Percentiles rank a stretch among this genome's conserved stretches.
Conservation (phyloP, 2,329 filamentous ascomycete genomes). For the Acrocalymma vagum region DNA sequence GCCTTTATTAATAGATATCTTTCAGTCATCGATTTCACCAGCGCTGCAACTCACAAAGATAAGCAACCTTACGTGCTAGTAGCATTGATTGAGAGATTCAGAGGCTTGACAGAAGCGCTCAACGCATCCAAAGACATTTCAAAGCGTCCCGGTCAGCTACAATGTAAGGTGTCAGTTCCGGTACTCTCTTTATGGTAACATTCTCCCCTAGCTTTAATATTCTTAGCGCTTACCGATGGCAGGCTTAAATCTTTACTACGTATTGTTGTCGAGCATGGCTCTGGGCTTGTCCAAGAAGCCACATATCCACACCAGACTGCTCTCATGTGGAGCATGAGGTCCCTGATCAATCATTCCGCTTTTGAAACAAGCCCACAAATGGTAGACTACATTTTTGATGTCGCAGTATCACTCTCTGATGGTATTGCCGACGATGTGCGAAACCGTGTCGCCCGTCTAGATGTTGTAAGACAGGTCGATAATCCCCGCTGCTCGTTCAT, state of each 20-base stretch:
- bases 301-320: slow-evolving; percentile 38
- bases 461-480: slow-evolving; percentile 27
- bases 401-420: slow-evolving; percentile 53
- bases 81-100: slow-evolving; percentile 41
- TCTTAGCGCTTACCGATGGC: slow-evolving; percentile 15
- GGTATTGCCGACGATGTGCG: slow-evolving; percentile 50
- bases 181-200: slow-evolving; percentile 35
- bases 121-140: slow-evolving; percentile 11
- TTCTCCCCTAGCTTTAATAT: neutral
- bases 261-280: slow-evolving; percentile 48
- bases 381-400: slow-evolving; percentile 54
- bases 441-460: slow-evolving; percentile 37
- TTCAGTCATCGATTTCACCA: slow-evolving; percentile 42
- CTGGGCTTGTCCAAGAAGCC: slow-evolving; percentile 30
- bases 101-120: slow-evolving; percentile 36
- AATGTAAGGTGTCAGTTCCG: slow-evolving; percentile 9
- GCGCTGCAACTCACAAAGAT: slow-evolving; percentile 21
- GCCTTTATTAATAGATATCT: slow-evolving; percentile 41
- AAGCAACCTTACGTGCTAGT: slow-evolving; percentile 31
- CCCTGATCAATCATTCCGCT: slow-evolving; percentile 47
- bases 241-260: slow-evolving; percentile 50
- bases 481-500: slow-evolving; percentile 52
- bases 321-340: slow-evolving; percentile 45
- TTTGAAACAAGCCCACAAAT: slow-evolving; percentile 45
- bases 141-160: slow-evolving; percentile 1